Evolutionary conservation across 2,329 filamentous ascomycete genomes (phyloP).

Genomic region (Didymella keratinophila): DNA sequence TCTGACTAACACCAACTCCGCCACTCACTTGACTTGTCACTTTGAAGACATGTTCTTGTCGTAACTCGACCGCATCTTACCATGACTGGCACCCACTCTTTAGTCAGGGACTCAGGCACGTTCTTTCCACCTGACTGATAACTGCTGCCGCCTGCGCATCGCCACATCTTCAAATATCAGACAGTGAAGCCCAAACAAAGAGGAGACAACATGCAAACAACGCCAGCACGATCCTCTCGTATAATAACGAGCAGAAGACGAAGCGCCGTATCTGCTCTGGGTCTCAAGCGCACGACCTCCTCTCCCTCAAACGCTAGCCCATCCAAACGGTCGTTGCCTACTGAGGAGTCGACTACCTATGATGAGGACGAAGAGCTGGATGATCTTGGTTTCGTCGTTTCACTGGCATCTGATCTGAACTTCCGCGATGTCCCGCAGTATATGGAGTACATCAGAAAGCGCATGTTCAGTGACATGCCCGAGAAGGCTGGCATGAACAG

Average conservation of each 20-base stretch:
- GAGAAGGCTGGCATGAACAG: slow-evolving; percentile 68
- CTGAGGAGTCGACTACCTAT: slow-evolving; percentile 34
- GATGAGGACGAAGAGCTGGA: slow-evolving; percentile 60
- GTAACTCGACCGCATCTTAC: slow-evolving; percentile 10
- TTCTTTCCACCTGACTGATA: slow-evolving; percentile 8
- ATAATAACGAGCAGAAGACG: slow-evolving; percentile 37
- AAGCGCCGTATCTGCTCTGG: slow-evolving; percentile 35
- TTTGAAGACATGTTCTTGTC: slow-evolving; percentile 27
- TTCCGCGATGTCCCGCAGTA: slow-evolving; percentile 70
- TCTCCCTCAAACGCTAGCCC: slow-evolving; percentile 50
- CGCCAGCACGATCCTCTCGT: slow-evolving; percentile 43
- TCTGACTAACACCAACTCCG: slow-evolving; percentile 21
- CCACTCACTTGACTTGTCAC: slow-evolving; percentile 36
- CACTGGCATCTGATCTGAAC: slow-evolving; percentile 63
- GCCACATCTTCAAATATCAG: background rate
- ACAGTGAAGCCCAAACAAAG: background rate
- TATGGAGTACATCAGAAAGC: slow-evolving; percentile 66
- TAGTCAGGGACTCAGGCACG: background rate
- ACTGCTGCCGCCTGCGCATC: background rate
- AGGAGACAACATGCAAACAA: slow-evolving; percentile 35
- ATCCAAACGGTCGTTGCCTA: slow-evolving; percentile 46
- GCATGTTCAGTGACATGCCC: slow-evolving; percentile 72
- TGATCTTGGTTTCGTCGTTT: slow-evolving; percentile 65
- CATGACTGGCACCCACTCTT: slow-evolving; percentile 24
- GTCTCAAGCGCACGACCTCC: slow-evolving; percentile 43